Evolutionary conservation across 495 filamentous ascomycete species (phyloP).

Genomic region (Talaromyces liani): DNA sequence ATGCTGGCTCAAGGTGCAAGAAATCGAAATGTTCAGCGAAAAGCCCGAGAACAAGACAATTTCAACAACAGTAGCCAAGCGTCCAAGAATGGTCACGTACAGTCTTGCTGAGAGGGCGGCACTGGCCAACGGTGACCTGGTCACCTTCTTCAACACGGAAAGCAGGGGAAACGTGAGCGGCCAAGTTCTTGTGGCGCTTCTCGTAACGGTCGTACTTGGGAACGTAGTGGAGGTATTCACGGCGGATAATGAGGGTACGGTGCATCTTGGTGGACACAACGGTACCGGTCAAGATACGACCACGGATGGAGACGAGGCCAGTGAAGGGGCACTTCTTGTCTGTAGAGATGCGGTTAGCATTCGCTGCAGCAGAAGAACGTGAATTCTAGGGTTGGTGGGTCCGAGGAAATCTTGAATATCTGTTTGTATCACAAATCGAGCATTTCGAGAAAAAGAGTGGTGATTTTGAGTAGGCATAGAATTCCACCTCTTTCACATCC

Average conservation of each 20-base stretch:
- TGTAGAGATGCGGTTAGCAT: conserved; percentile 28
- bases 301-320: conserved; percentile 95
- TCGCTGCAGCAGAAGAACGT: conserved; percentile 11
- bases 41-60: not conserved
- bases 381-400: conserved; percentile 9
- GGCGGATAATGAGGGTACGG: conserved; percentile 97
- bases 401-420: conserved; percentile 14
- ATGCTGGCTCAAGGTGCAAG: not conserved
- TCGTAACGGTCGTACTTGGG: conserved; percentile 99
- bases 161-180: conserved; percentile 95
- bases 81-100: conserved; percentile 43
- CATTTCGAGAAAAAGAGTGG: not conserved
- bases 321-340: conserved; percentile 99
- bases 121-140: conserved; percentile 98
- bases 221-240: conserved; percentile 99
- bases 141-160: conserved; percentile 99
- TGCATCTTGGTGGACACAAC: conserved; percentile 99
- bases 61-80: too few relatives aligned
- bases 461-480: not conserved
- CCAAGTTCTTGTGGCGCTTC: conserved; percentile 99
- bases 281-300: conserved; percentile 98
- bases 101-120: conserved; percentile 96
- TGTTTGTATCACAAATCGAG: conserved; percentile 6
- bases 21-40: not conserved
- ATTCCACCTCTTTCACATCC: not conserved